Percentiles rank a stretch among this genome's conserved stretches.
These are phyloP conservation scores for Myxozyma geophila DNA, from an alignment of 805 yeast genomes.

Conservation along the genomic window DNA sequence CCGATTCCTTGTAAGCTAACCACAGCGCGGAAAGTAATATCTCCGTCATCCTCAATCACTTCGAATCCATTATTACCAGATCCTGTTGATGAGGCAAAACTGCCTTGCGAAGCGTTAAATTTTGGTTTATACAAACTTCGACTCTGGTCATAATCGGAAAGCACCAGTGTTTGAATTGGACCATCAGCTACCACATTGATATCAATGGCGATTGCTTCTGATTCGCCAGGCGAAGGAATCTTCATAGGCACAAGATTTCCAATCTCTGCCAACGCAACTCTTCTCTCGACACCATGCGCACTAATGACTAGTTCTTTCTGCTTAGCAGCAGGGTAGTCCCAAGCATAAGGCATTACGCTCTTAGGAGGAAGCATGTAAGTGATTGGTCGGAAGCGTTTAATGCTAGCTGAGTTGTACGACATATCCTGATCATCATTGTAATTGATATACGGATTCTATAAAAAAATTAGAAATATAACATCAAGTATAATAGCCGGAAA, in stretches of 20 bases:
- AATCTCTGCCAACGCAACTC: slow-evolving; percentile 86
- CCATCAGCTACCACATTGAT: slow-evolving; percentile 96
- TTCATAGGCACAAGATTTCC: slow-evolving; percentile 89
- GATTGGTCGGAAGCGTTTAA: slow-evolving; percentile 65
- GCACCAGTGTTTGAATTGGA: slow-evolving; percentile 84
- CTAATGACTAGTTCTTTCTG: slow-evolving; percentile 78
- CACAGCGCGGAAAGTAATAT: slow-evolving; percentile 57
- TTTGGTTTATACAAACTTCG: slow-evolving; percentile 70
- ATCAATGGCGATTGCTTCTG: slow-evolving; percentile 59
- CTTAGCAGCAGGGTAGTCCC: slow-evolving; percentile 94
- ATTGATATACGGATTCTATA: slow-evolving; percentile 32
- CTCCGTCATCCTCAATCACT: slow-evolving; percentile 55
- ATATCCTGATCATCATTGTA: slow-evolving; percentile 66
- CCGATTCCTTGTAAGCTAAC: slow-evolving; percentile 81
- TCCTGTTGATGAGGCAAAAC: slow-evolving; percentile 20
- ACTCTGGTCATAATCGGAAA: slow-evolving; percentile 79
- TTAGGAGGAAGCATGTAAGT: slow-evolving; percentile 81
- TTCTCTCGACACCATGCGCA: slow-evolving; percentile 73
- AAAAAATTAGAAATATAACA: neutral
- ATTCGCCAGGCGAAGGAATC: slow-evolving; percentile 54
- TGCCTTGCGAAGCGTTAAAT: slow-evolving; percentile 34
- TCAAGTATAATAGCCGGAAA: neutral
- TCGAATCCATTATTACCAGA: slow-evolving; percentile 37
- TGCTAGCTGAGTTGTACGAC: slow-evolving; percentile 39
- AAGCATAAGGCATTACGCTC: slow-evolving; percentile 97